Evolutionary conservation across 768 basidiomycete species (phyloP), one percentile per base, ranked within the genome.

Genomic region (Chiua virens): DNA sequence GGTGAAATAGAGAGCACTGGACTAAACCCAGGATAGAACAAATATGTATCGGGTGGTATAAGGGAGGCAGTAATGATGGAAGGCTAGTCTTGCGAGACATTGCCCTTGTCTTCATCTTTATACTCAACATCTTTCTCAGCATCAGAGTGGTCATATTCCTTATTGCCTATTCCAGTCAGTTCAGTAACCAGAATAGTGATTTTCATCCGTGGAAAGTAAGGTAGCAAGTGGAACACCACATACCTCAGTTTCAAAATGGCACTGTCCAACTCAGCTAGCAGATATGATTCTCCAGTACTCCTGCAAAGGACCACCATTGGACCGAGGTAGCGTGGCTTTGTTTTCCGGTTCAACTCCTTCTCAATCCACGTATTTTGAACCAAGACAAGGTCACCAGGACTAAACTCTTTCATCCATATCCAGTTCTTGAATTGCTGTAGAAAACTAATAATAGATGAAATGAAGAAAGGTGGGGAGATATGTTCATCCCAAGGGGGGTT

Each of bases 221-320:
- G 61, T 5, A 68, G 23, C 8, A 68, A 35, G 0, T 52, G 57
- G 37, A 66, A 67, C 0, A 56, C 66, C 2, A 60, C 62, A 18
- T 61, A 54, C 4, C 40, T 44, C 0, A 46, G 37, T 6, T 57
- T 47, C 7, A 53, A 44, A 1, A 66, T 39, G 1, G 59, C 23
- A 0, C 70, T 58, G 36, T 66, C 59, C 14, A 69, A 55, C 52
- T 71, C 64, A 0, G 51, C 28, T 2, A 71, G 36, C 25, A 66
- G 52, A 44, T 69, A 70, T 0, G 60, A 54, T 2, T 62, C 65
- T 25, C 61, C 59, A 0, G 45, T 22, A 38, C 53, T 67, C 6
- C 52, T 40, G 1, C 35, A 17, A 17, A 69, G 46, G 8, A 71
- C 60, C 9, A 69, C 42, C 42, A 63, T 55, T 0, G 64, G 68